Conservation (phyloP, 768 basidiomycete genomes). For the Pulveroboletus sp. region DNA sequence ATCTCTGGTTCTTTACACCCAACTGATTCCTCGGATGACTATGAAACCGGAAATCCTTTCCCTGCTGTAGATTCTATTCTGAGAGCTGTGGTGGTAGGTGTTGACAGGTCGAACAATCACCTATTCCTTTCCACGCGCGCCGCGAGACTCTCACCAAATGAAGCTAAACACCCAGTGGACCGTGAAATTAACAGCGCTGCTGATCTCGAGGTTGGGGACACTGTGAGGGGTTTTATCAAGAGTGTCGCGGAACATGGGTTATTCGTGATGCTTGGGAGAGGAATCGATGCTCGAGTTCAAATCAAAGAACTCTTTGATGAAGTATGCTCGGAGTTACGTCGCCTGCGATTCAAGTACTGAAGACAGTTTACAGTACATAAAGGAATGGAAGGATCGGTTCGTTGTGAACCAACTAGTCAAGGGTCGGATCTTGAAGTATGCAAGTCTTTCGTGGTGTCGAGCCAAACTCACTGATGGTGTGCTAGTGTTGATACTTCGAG, state of each 20-base stretch:
- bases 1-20: conserved; percentile 77
- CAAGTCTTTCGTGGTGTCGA: background rate
- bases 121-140: conserved; percentile 76
- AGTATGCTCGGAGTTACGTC: conserved; percentile 27
- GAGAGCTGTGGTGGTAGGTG: conserved; percentile 63
- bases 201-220: conserved; percentile 66
- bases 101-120: conserved; percentile 63
- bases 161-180: conserved; percentile 50
- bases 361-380: conserved; percentile 62
- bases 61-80: conserved; percentile 63
- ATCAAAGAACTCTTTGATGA: conserved; percentile 93
- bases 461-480: conserved; percentile 4
- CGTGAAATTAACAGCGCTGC: conserved; percentile 57
- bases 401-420: conserved; percentile 76
- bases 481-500: conserved; percentile 64
- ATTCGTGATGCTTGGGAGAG: conserved; percentile 80
- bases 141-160: conserved; percentile 60
- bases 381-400: conserved; percentile 91
- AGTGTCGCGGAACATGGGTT: conserved; percentile 81
- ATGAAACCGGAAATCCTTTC: conserved; percentile 50
- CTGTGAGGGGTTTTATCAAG: conserved; percentile 87
- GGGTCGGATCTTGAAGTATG: conserved; percentile 78
- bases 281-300: conserved; percentile 87
- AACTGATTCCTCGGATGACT: conserved; percentile 80
- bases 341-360: conserved; percentile 1